Conservation (phyloP, 306 rosid genomes). For the Cyclanthera cordifolia region DNA sequence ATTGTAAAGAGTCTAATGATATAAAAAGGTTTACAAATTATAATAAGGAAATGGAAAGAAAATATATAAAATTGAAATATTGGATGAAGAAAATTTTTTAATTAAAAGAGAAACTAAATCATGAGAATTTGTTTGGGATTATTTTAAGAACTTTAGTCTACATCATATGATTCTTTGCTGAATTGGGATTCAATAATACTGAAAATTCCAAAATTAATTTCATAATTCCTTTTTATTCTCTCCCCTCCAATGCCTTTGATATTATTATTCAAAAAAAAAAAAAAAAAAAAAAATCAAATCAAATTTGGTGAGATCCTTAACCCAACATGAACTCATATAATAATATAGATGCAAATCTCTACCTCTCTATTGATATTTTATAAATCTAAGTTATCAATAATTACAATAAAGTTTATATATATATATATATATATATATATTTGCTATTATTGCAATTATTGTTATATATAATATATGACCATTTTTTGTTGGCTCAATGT, state of each 20-base stretch:
- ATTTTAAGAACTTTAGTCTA: not conserved
- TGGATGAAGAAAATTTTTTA: no score
- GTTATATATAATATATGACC: not conserved
- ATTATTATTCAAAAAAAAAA: no score
- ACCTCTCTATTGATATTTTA: not conserved
- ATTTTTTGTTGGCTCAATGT: no score
- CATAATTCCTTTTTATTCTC: constrained; percentile 10
- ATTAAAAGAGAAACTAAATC: no score
- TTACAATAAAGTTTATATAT: not conserved
- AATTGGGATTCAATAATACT: no score
- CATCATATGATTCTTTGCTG: not conserved
- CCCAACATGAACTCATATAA: not conserved
- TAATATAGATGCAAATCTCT: not conserved
- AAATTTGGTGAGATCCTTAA: not conserved
- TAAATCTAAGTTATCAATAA: not conserved
- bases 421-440: no score
- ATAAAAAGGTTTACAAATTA: no score
- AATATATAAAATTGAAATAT: no score
- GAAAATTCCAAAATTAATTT: not conserved
- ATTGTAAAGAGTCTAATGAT: no score
- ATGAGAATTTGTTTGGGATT: not conserved
- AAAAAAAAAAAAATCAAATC: no score
- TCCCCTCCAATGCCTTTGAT: not conserved
- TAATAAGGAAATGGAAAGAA: no score
- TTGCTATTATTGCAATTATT: not conserved